Conservation (phyloP, 2,329 filamentous ascomycete genomes). For the Bimuria novae-zelandiae region DNA sequence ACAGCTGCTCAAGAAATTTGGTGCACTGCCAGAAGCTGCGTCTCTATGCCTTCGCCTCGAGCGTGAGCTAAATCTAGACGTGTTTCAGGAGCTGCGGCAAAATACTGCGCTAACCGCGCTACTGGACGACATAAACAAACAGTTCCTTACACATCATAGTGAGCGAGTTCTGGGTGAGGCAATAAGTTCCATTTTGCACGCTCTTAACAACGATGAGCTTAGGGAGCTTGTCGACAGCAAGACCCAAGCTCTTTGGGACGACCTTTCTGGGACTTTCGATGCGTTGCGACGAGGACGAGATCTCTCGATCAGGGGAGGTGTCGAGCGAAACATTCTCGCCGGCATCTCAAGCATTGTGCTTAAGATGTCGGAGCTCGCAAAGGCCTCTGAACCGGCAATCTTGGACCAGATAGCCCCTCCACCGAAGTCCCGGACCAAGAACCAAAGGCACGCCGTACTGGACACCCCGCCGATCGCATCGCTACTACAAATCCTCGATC, state of each 20-base stretch:
- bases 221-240: slow-evolving; percentile 84
- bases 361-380: slow-evolving; percentile 80
- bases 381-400: slow-evolving; percentile 74
- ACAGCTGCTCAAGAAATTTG: slow-evolving; percentile 87
- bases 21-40: slow-evolving; percentile 83
- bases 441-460: slow-evolving; percentile 28
- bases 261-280: slow-evolving; percentile 73
- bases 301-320: slow-evolving; percentile 70
- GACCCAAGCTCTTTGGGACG: slow-evolving; percentile 83
- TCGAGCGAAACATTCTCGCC: slow-evolving; percentile 67
- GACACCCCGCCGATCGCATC: slow-evolving; percentile 64
- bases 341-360: slow-evolving; percentile 75
- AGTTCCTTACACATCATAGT: slow-evolving; percentile 92
- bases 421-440: slow-evolving; percentile 44
- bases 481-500: slow-evolving; percentile 72
- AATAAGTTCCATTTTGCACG: slow-evolving; percentile 79
- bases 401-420: slow-evolving; percentile 65
- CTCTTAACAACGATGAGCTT: slow-evolving; percentile 83
- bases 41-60: slow-evolving; percentile 84
- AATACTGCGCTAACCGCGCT: slow-evolving; percentile 80
- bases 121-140: slow-evolving; percentile 88
- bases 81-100: slow-evolving; percentile 87
- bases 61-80: slow-evolving; percentile 81
- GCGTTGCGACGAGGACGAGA: slow-evolving; percentile 71
- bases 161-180: slow-evolving; percentile 84